Evolutionary conservation across 352 stramenopile genomes (phyloP).

Genomic region (Phytophthora sp.): DNA sequence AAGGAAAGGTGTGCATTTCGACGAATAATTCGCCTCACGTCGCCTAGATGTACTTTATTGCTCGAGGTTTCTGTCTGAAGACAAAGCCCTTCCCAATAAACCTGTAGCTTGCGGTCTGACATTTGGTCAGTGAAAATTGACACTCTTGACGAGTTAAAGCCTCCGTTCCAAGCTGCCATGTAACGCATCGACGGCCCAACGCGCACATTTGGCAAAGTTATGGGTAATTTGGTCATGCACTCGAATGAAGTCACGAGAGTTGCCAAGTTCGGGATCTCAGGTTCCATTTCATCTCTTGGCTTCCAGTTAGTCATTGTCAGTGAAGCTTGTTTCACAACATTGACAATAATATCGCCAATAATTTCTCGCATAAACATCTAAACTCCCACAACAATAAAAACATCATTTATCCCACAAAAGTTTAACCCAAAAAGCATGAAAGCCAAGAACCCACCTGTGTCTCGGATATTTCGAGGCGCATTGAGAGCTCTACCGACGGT

Average conservation of each 20-base stretch:
- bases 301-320: background rate
- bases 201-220: conserved; percentile 4
- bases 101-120: conserved; percentile 18
- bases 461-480: conserved; percentile 11
- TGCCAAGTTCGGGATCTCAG: background rate
- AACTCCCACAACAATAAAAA: background rate
- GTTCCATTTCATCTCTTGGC: background rate
- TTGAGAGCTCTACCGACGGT: conserved; percentile 1
- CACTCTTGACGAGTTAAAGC: background rate
- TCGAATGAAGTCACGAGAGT: conserved; percentile 24
- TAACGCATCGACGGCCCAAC: conserved; percentile 27
- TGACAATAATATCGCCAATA: background rate
- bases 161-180: conserved; percentile 1
- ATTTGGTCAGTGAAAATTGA: conserved; percentile 9
- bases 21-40: conserved; percentile 9
- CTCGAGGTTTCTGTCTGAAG: conserved; percentile 20
- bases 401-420: background rate
- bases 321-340: background rate
- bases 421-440: no score
- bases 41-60: conserved; percentile 4
- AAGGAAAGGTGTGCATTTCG: conserved; percentile 24
- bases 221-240: conserved; percentile 3
- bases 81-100: conserved; percentile 23
- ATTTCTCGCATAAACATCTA: conserved; percentile 18
- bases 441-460: conserved; percentile 16